These are phyloP conservation scores for Lasiodiplodia gonubiensis DNA, from an alignment of 2,329 filamentous ascomycete species.

Conservation along the genomic window DNA sequence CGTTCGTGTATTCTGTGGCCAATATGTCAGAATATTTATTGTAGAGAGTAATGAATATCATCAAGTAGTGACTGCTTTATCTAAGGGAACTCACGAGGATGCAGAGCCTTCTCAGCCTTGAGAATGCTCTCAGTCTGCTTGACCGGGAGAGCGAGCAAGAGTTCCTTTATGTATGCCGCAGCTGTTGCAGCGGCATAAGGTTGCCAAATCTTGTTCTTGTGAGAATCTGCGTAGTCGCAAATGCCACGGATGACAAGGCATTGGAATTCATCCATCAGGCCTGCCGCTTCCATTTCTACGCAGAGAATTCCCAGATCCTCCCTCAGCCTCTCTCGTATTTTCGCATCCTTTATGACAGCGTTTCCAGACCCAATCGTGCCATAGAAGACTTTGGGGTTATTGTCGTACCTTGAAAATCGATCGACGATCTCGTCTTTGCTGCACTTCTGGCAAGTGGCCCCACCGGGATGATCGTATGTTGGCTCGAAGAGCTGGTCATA, in stretches of 20 bases:
- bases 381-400: conserved; percentile 31
- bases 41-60: too few species aligned
- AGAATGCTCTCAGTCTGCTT: too few species aligned
- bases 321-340: neutral
- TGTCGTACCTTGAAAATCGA: neutral
- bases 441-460: neutral
- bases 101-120: too few species aligned
- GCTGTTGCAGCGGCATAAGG: conserved; percentile 37
- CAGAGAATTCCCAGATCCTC: conserved; percentile 11
- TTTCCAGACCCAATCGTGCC: conserved; percentile 37
- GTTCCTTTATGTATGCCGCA: conserved; percentile 35
- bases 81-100: too few species aligned
- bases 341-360: conserved; percentile 33
- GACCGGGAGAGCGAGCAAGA: conserved; percentile 29
- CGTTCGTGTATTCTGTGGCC: conserved; percentile 18
- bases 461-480: neutral
- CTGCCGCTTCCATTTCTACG: neutral
- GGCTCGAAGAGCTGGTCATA: neutral
- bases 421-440: neutral
- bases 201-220: conserved; percentile 41
- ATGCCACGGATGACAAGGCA: conserved; percentile 28
- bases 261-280: conserved; percentile 28
- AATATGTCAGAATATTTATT: too few species aligned
- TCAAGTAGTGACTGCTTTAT: too few species aligned
- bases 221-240: conserved; percentile 30